Base-by-base conservation (phyloP, 257 asterid species). In the Linaria vulgaris region DNA sequence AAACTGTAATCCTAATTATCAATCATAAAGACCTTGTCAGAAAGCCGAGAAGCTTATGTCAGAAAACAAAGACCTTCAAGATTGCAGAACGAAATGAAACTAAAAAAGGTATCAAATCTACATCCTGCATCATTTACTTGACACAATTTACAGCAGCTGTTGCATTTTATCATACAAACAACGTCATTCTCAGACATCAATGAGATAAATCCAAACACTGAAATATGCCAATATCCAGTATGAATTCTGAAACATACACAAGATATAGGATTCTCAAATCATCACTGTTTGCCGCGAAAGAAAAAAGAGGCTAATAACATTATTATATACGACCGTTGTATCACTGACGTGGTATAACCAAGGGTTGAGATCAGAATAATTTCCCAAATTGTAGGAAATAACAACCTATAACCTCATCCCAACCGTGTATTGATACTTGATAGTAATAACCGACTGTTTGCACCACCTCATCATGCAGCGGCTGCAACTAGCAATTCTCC, bases 231-330 rank as follows among this genome's bases (percentile, higher is more conserved):
- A 27, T 19, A 15, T 30, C 57, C 38, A 16, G 20, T 37, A 44
- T 54, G 51, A 48, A 6, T 30, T 52, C 14, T 56, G 39, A 39
- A 69, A 45, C 44, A 68, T 22, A 38, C 30, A 24, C 41, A 53
- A 63, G 50, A n/a, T n/a, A n/a, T n/a, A n/a, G n/a, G n/a, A n/a
- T n/a, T n/a, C n/a, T n/a, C n/a, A 25, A 48, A 47, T 20, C 12
- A 23, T 47, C 48, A 52, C 11, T 19, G 17, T 65, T 12, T 27
- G 20, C 52, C 30, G 10, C 2, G 12, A 22, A 6, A 20, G 19
- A 34, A 55, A 59, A 63, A 9, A 9, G 23, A n/a, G n/a, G n/a
- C n/a, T n/a, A n/a, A n/a, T n/a, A n/a, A n/a, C n/a, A n/a, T n/a
- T n/a, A n/a, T n/a, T n/a, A n/a, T n/a, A n/a, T n/a, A n/a, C n/a